Evolutionary conservation across 306 rosid species (phyloP).

Genomic region (Neltuma alba): DNA sequence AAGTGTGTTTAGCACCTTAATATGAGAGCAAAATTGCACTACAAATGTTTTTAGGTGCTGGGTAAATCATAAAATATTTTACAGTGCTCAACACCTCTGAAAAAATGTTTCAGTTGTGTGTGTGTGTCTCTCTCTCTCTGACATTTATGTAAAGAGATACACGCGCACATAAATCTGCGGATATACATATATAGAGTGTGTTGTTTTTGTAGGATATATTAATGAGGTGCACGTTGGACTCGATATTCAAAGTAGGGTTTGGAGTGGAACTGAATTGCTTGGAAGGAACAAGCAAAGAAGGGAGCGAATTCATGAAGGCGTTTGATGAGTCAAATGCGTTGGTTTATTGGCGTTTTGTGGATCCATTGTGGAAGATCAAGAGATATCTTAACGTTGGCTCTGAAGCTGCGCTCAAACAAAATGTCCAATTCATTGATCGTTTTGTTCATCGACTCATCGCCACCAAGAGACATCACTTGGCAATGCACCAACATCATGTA

Average conservation of each 20-base stretch:
- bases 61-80: no score
- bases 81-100: no score
- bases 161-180: no score
- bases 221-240: slow-evolving; percentile 72
- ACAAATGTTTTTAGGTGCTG: no score
- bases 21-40: no score
- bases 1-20: no score
- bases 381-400: slow-evolving; percentile 63
- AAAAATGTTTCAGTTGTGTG: no score
- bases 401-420: slow-evolving; percentile 61
- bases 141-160: neutral
- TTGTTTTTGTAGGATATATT: slow-evolving; percentile 52
- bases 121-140: no score
- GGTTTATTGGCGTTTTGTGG: slow-evolving; percentile 62
- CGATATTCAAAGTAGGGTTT: slow-evolving; percentile 88
- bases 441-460: slow-evolving; percentile 58
- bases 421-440: slow-evolving; percentile 48
- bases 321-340: slow-evolving; percentile 75
- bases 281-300: slow-evolving; percentile 64
- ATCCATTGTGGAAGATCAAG: slow-evolving; percentile 75
- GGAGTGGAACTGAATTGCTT: slow-evolving; percentile 85
- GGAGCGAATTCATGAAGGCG: slow-evolving; percentile 65
- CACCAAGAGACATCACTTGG: slow-evolving; percentile 44
- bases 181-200: neutral
- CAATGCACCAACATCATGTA: slow-evolving; percentile 20